phyloP scores from a whole-genome alignment of 2,329 filamentous ascomycete species.

The Huntiella moniliformis region DNA sequence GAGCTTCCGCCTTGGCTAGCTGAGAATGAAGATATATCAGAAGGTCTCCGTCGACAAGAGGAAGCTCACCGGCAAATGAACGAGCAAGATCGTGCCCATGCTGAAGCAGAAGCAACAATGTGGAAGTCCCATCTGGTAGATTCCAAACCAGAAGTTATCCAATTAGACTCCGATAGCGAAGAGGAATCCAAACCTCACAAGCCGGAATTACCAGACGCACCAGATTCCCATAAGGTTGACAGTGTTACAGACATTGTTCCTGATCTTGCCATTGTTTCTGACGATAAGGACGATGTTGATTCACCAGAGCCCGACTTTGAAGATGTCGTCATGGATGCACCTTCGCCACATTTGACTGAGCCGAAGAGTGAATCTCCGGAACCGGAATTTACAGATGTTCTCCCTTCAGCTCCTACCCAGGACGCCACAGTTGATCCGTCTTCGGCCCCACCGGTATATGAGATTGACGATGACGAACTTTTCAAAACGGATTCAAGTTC shows the following conservation, averaged over 20 bases:
- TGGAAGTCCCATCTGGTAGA: not conserved
- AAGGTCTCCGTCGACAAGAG: slow-evolving; percentile 39
- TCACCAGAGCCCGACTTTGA: slow-evolving; percentile 8
- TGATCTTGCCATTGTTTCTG: no score
- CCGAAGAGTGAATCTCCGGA: slow-evolving; percentile 13
- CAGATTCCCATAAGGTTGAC: no score
- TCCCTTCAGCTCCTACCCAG: slow-evolving; percentile 10
- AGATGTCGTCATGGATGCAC: not conserved
- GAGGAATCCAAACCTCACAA: slow-evolving; percentile 21
- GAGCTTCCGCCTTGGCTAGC: slow-evolving; percentile 61
- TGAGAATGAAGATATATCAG: slow-evolving; percentile 45
- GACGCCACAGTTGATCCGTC: slow-evolving; percentile 14
- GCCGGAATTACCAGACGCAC: no score
- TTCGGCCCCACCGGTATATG: slow-evolving; percentile 5
- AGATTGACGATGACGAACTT: slow-evolving; percentile 22
- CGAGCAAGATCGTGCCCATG: slow-evolving; percentile 40
- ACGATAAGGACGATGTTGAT: not conserved
- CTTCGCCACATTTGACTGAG: not conserved
- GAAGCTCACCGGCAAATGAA: slow-evolving; percentile 40
- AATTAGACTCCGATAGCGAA: slow-evolving; percentile 38
- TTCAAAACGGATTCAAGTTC: slow-evolving; percentile 21
- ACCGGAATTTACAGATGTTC: slow-evolving; percentile 22
- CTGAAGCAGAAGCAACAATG: slow-evolving; percentile 31
- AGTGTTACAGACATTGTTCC: no score
- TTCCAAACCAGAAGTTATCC: slow-evolving; percentile 32